Conservation (phyloP, 1,284 basidiomycete species). For the Trametes hirsuta region DNA sequence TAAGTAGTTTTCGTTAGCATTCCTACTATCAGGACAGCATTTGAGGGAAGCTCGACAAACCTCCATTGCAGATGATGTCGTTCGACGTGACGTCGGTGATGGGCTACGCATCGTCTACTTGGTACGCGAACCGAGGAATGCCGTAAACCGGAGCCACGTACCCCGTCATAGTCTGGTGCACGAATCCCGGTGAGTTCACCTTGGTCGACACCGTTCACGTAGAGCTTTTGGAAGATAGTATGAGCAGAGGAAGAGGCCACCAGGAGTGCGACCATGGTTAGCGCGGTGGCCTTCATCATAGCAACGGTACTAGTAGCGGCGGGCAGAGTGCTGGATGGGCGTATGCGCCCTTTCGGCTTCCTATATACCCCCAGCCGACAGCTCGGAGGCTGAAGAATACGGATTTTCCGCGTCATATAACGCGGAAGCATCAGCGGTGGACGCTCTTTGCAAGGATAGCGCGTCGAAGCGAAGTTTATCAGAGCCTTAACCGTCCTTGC, state of each 20-base stretch:
- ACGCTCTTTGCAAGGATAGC: too few relatives aligned
- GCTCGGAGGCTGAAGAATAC: not conserved
- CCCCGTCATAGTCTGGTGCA: conserved; percentile 39
- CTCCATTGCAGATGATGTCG: conserved; percentile 62
- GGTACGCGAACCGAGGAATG: not conserved
- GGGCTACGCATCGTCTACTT: conserved; percentile 37
- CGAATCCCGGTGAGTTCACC: conserved; percentile 42
- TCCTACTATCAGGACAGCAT: too few relatives aligned
- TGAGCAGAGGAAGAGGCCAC: conserved; percentile 35
- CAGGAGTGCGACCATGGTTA: conserved; percentile 30
- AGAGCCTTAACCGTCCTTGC: conserved; percentile 1
- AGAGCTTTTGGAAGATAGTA: conserved; percentile 42
- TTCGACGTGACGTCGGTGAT: conserved; percentile 59
- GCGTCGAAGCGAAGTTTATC: not conserved
- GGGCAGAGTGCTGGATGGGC: not conserved
- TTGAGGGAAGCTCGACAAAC: not conserved
- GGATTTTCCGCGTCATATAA: not conserved
- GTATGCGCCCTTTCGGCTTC: not conserved
- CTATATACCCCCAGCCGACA: not conserved
- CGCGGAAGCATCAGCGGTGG: too few relatives aligned
- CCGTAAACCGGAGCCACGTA: not conserved
- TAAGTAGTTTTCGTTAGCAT: not conserved
- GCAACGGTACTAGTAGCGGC: not conserved
- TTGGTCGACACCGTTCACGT: conserved; percentile 44
- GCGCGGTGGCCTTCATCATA: conserved; percentile 7